Evolutionary conservation across 2,329 filamentous ascomycete species (phyloP), one percentile per base, ranked within the genome.

Genomic region (Xylaria sp.): DNA sequence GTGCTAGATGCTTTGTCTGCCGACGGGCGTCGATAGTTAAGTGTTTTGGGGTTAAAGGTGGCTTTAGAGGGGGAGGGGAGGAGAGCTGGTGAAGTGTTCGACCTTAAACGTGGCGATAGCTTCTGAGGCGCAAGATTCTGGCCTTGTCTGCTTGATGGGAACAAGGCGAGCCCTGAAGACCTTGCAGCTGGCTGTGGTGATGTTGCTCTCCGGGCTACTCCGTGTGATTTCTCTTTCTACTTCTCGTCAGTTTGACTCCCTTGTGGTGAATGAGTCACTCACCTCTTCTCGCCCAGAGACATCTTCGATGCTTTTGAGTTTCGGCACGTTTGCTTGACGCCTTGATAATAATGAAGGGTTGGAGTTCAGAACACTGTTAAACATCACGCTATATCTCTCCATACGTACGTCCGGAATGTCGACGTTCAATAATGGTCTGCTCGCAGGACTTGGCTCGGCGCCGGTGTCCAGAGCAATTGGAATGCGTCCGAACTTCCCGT

Each of bases 341-440:
- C 85, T 81, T 23, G 81, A 81, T 25, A 88, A 76, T 7, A 88
- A 76, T 1, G 79, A 74, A 7, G 75, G 74, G 63, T 86, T 84
- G 37, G 70, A 63, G 47, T 73, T 70, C 25, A 97, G 79, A 6
- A 97, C 81, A 37, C 85, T 85, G 57, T 89, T 87, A 72, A 98
- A 97, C 93, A 97, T 97, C 67, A 97, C 85, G 69, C 93, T 97
- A 69, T 97, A 98, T 49, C 94, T 83, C 73, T 97, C 94, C 83
- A 98, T 82, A 29, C 64, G 90, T 87, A 57, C 91, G 51, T 85
- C 85, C 0, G 94, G 93, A 59, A 97, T 95, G 54, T 93, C 87
- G 15, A 97, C 84, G 68, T 93, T 83, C 19, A 97, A 79, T 6
- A 89, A 75, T 1, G 68, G 65, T 10, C 65, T 68, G n/a, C 58